These are phyloP conservation scores for Eimeria zaria DNA, from an alignment of 169 alveolate genomes.

Conservation along the genomic window DNA sequence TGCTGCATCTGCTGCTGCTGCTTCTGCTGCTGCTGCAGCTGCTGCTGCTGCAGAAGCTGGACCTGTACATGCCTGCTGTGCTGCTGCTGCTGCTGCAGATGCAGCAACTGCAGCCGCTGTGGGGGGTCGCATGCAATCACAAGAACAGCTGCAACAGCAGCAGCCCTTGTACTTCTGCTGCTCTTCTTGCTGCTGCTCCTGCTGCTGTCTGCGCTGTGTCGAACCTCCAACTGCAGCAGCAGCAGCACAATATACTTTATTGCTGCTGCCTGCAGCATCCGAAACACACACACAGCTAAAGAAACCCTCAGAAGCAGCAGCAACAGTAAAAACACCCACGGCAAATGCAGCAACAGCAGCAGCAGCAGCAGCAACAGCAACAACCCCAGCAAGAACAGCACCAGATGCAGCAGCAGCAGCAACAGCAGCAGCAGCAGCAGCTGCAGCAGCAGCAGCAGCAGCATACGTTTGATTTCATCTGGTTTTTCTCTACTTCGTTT, in stretches of 20 bases:
- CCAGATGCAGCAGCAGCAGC: not conserved
- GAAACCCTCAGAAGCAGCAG: not conserved
- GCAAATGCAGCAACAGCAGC: constrained; percentile 22
- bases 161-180: not conserved
- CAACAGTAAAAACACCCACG: not conserved
- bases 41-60: not conserved
- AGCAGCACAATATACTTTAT: constrained; percentile 35
- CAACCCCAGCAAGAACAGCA: not conserved
- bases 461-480: constrained; percentile 17
- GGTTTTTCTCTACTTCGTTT: constrained; percentile 16
- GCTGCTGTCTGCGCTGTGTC: not conserved
- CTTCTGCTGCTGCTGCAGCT: constrained; percentile 38
- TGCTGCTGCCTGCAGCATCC: constrained; percentile 52
- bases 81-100: constrained; percentile 44
- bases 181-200: constrained; percentile 9
- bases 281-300: not conserved
- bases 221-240: constrained; percentile 1
- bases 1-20: constrained; percentile 26
- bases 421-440: not conserved
- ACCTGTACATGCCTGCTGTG: constrained; percentile 15
- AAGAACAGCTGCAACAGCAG: constrained; percentile 28
- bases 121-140: constrained; percentile 39
- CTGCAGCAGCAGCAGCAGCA: constrained; percentile 53
- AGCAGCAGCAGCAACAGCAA: not conserved
- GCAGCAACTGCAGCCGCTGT: constrained; percentile 4